These are phyloP conservation scores for Blastobotrys persicus DNA, from an alignment of 1,139 yeast genomes.

Conservation along the genomic window DNA sequence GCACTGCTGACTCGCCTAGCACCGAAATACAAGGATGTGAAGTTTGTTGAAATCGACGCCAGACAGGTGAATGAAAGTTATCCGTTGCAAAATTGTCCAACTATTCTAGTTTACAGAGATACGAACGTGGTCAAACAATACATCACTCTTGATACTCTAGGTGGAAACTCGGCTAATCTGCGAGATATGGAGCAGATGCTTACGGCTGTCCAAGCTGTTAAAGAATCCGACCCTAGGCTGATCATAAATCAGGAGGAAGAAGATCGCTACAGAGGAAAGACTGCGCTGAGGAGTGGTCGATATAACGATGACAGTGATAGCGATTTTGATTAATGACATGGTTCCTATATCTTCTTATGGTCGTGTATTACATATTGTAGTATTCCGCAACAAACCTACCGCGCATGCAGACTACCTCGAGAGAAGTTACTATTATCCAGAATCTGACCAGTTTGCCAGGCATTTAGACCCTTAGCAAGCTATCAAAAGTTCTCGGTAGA, in stretches of 20 bases:
- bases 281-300: conserved; percentile 1
- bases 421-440: too few relatives aligned
- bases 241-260: conserved; percentile 62
- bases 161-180: conserved; percentile 73
- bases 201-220: conserved; percentile 63
- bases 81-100: conserved; percentile 88
- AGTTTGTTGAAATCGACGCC: conserved; percentile 88
- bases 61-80: conserved; percentile 87
- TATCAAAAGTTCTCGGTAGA: too few relatives aligned
- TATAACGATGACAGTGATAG: conserved; percentile 12
- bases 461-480: too few relatives aligned
- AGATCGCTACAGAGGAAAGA: conserved; percentile 34
- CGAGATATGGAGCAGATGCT: conserved; percentile 70
- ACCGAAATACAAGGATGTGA: conserved; percentile 55
- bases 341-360: neutral
- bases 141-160: conserved; percentile 74
- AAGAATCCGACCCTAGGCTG: conserved; percentile 63
- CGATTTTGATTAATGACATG: conserved; percentile 10
- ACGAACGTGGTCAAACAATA: conserved; percentile 74
- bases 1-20: conserved; percentile 48
- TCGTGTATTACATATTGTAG: too few relatives aligned
- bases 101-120: conserved; percentile 74
- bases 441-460: too few relatives aligned
- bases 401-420: too few relatives aligned
- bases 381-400: too few relatives aligned